Base-by-base conservation (phyloP, 2,329 filamentous ascomycete species). In the Aspergillus sp. region DNA sequence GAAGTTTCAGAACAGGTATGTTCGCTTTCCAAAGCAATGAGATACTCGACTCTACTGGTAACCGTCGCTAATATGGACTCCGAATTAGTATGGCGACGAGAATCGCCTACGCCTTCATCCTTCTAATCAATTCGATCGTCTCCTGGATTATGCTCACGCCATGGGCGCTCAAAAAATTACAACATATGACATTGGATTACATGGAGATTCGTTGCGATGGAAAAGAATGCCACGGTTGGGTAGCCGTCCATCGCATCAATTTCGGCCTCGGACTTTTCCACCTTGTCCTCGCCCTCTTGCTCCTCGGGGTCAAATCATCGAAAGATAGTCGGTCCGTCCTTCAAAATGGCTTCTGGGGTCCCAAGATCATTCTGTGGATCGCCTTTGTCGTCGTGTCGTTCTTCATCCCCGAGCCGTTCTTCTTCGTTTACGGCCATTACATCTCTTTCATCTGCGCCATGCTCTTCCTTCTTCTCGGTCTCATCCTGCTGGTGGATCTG, bases 131-230 rank as follows among this genome's bases (percentile, higher is more conserved):
- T 81, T 96, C 93, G 53, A 96, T 97, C 59, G 72, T 97, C 47
- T 93, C 94, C 33, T 99, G 94, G 94, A 90, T 99, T 63, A 96
- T 97, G 90, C 90, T 99, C 76, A 99, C 94, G 19, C 90, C 91
- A 49, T 99, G 94, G 94, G 94, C 94, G 32, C 89, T 99, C 69
- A 90, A 96, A 66, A 97, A 97, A 71, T 81, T 99, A 5, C 86
- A 97, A 74, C 85, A 95, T 59, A 79, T 97, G 50, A 94, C 90
- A 11, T 82, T 99, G 60, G 91, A 97, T 74, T 97, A 96, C 68
- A 92, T 99, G 77, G 91, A 90, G 65, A 95, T 99, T 67, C 87
- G 88, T 66, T 99, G 94, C 70, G 87, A 90, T 24, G 92, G 89
- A 46, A 89, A 93, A 61, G 83, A 93, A 67, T 99, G 94, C 71